Evolutionary conservation across 768 basidiomycete genomes (phyloP).

Genomic region (Lanmaoa rubissima): DNA sequence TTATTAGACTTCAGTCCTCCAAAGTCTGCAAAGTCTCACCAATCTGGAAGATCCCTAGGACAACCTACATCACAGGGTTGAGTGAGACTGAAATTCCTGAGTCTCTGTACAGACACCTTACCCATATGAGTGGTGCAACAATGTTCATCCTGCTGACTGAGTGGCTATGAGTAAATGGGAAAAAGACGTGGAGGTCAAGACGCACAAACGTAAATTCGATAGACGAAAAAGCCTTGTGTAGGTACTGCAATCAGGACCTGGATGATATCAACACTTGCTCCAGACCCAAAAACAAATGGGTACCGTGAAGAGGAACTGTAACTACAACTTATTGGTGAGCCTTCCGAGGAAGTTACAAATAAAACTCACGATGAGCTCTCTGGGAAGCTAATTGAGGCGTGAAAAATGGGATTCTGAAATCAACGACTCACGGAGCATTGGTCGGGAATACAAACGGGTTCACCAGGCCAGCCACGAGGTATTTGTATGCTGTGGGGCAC

Average conservation of each 20-base stretch:
- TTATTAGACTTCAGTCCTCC: neutral
- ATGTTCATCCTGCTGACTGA: slow-evolving; percentile 9
- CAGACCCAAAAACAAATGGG: neutral
- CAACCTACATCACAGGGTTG: neutral
- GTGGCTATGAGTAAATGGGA: neutral
- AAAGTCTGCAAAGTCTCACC: neutral
- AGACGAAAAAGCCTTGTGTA: slow-evolving; percentile 12
- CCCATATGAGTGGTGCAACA: slow-evolving; percentile 6
- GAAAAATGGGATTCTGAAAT: too few relatives aligned
- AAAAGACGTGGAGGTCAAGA: neutral
- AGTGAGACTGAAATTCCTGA: neutral
- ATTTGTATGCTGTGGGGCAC: slow-evolving; percentile 1
- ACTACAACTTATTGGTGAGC: neutral
- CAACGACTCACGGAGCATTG: neutral
- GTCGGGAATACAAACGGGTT: neutral
- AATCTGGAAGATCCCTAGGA: slow-evolving; percentile 4
- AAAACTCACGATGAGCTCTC: slow-evolving; percentile 9
- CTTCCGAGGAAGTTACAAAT: neutral
- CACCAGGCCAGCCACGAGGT: neutral
- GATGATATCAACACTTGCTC: neutral
- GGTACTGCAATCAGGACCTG: slow-evolving; percentile 2
- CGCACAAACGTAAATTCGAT: slow-evolving; percentile 7
- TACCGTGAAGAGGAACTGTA: slow-evolving; percentile 9
- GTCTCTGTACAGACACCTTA: neutral
- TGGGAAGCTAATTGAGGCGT: neutral